Percentiles rank a stretch among this genome's conserved stretches.
These are phyloP conservation scores for Inonotus hispidus DNA, from an alignment of 1,284 basidiomycete genomes.

Conservation along the genomic window DNA sequence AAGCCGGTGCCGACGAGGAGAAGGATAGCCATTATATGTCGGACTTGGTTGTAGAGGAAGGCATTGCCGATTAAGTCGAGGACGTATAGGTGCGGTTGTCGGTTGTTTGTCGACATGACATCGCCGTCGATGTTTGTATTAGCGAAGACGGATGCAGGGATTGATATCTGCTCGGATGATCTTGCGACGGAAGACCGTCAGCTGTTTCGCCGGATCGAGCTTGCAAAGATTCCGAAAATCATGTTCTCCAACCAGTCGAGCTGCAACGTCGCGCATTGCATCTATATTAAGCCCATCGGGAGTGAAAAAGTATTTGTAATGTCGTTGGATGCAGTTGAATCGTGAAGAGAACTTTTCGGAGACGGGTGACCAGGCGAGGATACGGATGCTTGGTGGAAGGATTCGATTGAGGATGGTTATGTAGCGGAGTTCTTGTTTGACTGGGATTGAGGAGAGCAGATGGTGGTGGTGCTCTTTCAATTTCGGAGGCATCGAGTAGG, in stretches of 20 bases:
- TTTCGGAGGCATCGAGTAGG: slow-evolving; percentile 23
- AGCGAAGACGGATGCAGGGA: slow-evolving; percentile 29
- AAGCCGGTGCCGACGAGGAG: slow-evolving; percentile 85
- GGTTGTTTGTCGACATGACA: not conserved
- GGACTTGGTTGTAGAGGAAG: slow-evolving; percentile 96
- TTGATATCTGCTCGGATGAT: slow-evolving; percentile 64
- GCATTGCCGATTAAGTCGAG: slow-evolving; percentile 87
- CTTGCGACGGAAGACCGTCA: slow-evolving; percentile 68
- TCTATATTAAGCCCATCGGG: slow-evolving; percentile 59
- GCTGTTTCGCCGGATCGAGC: slow-evolving; percentile 91
- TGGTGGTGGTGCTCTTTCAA: slow-evolving; percentile 19
- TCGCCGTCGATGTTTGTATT: not conserved
- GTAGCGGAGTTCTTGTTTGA: slow-evolving; percentile 66
- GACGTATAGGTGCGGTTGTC: slow-evolving; percentile 46
- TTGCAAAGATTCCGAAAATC: slow-evolving; percentile 97
- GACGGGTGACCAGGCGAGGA: slow-evolving; percentile 97
- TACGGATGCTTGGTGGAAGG: slow-evolving; percentile 83
- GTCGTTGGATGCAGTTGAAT: slow-evolving; percentile 81
- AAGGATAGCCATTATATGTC: slow-evolving; percentile 91
- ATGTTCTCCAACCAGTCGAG: slow-evolving; percentile 78
- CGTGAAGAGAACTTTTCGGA: slow-evolving; percentile 77
- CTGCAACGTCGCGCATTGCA: slow-evolving; percentile 76
- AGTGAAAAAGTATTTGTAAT: slow-evolving; percentile 98
- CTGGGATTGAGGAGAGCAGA: slow-evolving; percentile 14
- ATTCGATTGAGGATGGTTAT: slow-evolving; percentile 83